These are phyloP conservation scores for Leptographium radiaticola DNA, from an alignment of 2,329 filamentous ascomycete genomes.

Conservation along the genomic window DNA sequence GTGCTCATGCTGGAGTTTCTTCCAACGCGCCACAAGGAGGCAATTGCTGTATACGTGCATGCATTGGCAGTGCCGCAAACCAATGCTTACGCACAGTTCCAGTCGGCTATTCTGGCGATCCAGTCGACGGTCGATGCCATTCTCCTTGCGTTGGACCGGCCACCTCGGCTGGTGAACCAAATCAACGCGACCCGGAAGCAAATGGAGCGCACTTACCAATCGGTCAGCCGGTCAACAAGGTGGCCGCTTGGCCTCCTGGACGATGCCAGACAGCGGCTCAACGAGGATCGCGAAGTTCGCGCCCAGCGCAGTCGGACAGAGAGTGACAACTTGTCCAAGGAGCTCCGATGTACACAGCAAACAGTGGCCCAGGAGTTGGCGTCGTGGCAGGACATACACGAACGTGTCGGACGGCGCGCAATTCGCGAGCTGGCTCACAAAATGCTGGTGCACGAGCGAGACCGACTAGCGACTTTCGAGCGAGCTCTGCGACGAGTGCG, in stretches of 20 bases:
- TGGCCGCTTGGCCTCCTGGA: constrained; percentile 78
- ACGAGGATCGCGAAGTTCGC: constrained; percentile 74
- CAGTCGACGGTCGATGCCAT: constrained; percentile 75
- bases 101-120: constrained; percentile 65
- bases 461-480: constrained; percentile 66
- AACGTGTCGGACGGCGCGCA: constrained; percentile 60
- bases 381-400: constrained; percentile 85
- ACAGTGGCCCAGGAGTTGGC: constrained; percentile 85
- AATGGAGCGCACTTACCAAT: constrained; percentile 65
- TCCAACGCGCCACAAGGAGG: constrained; percentile 51
- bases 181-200: constrained; percentile 64
- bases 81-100: constrained; percentile 59
- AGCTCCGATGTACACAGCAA: constrained; percentile 84
- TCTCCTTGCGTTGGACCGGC: constrained; percentile 64
- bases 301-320: constrained; percentile 58
- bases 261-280: constrained; percentile 69
- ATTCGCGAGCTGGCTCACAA: constrained; percentile 63
- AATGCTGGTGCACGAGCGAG: constrained; percentile 69
- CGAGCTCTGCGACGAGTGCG: constrained; percentile 58
- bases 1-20: constrained; percentile 51
- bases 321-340: constrained; percentile 59
- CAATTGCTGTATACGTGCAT: constrained; percentile 59
- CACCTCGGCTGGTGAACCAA: constrained; percentile 61
- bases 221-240: constrained; percentile 58
- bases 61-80: constrained; percentile 55